Evolutionary conservation across 176 grass and related monocot genomes (phyloP).

Genomic region (Microstegium vimineum): DNA sequence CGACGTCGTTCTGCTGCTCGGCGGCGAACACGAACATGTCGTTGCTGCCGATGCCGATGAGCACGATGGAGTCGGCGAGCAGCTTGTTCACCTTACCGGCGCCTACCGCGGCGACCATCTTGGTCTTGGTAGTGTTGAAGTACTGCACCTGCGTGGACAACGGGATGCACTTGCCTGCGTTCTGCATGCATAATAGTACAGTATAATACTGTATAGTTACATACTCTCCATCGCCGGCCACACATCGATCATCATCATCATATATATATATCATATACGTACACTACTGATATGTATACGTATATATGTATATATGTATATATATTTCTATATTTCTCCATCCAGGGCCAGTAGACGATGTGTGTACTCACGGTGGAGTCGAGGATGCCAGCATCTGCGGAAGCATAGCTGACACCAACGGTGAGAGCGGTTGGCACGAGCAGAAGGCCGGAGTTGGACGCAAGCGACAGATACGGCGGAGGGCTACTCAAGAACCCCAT

Average conservation of each 20-base stretch:
- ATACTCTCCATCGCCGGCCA: no score
- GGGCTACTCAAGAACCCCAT: background rate
- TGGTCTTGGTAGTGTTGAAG: slow-evolving; percentile 7
- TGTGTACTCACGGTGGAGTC: background rate
- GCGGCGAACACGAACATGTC: slow-evolving; percentile 28
- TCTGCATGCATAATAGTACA: background rate
- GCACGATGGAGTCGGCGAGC: slow-evolving; percentile 33
- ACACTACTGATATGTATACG: no score
- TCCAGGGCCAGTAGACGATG: no score
- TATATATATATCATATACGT: no score
- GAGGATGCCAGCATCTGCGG: background rate
- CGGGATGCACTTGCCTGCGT: background rate
- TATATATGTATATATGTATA: no score
- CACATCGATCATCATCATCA: no score
- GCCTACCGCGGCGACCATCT: slow-evolving; percentile 8
- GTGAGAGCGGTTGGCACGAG: background rate
- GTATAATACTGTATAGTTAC: no score
- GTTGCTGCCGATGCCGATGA: slow-evolving; percentile 21
- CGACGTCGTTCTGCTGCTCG: background rate
- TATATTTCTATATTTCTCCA: no score
- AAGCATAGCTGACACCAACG: background rate
- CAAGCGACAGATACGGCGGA: background rate
- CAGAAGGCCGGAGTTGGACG: background rate
- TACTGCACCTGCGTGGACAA: slow-evolving; percentile 30
- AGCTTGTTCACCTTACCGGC: background rate